phyloP scores from a whole-genome alignment of 108 stramenopile genomes.

The Fistulifera solaris region DNA sequence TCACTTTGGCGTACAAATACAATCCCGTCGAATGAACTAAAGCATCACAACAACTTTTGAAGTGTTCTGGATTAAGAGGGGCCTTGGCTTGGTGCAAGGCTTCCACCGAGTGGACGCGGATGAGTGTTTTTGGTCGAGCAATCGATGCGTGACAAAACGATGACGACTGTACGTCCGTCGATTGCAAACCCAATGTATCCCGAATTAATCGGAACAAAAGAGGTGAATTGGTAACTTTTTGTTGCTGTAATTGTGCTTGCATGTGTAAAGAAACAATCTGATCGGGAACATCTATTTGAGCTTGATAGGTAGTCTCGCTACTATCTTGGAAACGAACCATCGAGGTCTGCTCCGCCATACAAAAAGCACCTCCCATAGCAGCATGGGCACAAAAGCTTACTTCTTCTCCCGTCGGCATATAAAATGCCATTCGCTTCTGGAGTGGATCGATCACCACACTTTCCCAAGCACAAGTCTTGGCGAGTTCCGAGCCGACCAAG shows the following conservation, averaged over 20 bases:
- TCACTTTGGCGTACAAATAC: constrained; percentile 30
- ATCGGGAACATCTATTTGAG: neutral
- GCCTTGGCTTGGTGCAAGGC: constrained; percentile 25
- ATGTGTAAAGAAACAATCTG: constrained; percentile 9
- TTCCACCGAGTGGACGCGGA: constrained; percentile 36
- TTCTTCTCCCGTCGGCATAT: constrained; percentile 63
- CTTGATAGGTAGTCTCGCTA: neutral
- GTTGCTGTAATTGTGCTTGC: neutral
- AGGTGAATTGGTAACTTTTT: neutral
- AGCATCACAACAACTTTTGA: constrained; percentile 36
- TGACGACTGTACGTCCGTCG: constrained; percentile 10
- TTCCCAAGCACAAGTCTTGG: constrained; percentile 50
- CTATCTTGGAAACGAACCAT: neutral
- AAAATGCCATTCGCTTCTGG: constrained; percentile 29
- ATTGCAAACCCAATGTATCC: neutral
- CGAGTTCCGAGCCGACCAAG: constrained; percentile 26
- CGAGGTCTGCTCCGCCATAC: constrained; percentile 3
- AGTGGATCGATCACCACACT: constrained; percentile 39
- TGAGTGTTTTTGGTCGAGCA: constrained; percentile 56
- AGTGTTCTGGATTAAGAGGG: constrained; percentile 5
- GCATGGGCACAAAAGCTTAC: constrained; percentile 73
- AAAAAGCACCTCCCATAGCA: constrained; percentile 46
- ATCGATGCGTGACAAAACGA: constrained; percentile 44
- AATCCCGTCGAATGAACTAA: constrained; percentile 43
- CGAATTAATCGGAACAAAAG: constrained; percentile 1